Evolutionary conservation across 1,139 yeast species (phyloP), one percentile per base, ranked within the genome.

Genomic region (Candida sanyaensis): DNA sequence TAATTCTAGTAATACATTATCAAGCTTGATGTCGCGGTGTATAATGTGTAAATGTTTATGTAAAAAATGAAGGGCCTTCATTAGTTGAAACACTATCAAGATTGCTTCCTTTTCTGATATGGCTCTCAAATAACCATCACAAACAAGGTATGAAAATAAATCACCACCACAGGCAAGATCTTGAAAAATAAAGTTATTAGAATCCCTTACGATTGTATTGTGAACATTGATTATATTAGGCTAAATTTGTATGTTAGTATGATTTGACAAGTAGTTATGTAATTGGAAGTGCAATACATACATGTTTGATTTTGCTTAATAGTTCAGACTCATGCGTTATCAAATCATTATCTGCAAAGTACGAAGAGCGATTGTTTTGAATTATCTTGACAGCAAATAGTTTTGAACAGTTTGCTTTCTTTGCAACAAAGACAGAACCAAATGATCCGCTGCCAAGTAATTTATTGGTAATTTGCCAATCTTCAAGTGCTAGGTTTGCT

Each of bases 141-240:
- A 69, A 0, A 80, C 73, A 27, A 84, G 60, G 54, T 83, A 84
- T 0, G 88, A 81, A 53, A 83, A 83, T 12, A 84, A 62, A 56
- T 85, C 91, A 0, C 90, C 90, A 1, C 90, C 90, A 48, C 79
- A 71, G 5, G 78, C 59, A 23, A 77, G 64, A 53, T 81, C 84
- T 57, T 81, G 81, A 53, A 78, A 79, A 8, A 82, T 73, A 46
- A 72, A 76, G 2, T 76, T 50, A 11, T 76, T 56, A 43, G 75
- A 54, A 34, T 73, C 45, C 41, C 68, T 47, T 53, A 73, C 60
- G 55, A 73, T 57, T 0, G 75, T 68, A 11, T 77, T 75, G 48
- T 77, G 67, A 26, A 77, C 67, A 50, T 66, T 65, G 41, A 78
- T 67, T 32, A 78, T 68, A 56, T 79, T 77, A 9, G 78, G 80